A percentile compares a stretch with the other conserved stretches of the same genome.
phyloP scores from a whole-genome alignment of 345 rosid genomes.

The Euphorbia lathyris region DNA sequence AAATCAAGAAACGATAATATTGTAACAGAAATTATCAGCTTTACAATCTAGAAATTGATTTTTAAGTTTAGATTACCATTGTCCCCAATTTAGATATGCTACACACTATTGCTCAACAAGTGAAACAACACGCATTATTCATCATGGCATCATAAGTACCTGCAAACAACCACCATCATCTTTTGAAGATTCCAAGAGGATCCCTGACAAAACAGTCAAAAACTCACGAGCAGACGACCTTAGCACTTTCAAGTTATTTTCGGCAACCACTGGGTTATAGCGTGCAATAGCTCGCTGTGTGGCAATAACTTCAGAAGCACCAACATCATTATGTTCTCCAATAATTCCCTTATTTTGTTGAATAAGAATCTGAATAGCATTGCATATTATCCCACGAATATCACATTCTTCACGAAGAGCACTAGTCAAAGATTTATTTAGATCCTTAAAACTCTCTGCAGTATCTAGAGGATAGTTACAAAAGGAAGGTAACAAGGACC shows the following conservation, averaged over 20 bases:
- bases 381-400: conserved; percentile 67
- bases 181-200: conserved; percentile 60
- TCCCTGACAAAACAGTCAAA: conserved; percentile 55
- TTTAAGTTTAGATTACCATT: not conserved
- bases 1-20: not conserved
- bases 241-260: conserved; percentile 55
- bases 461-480: conserved; percentile 83
- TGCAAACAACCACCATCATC: conserved; percentile 92
- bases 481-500: conserved; percentile 94
- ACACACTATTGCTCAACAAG: not conserved
- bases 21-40: no score
- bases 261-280: conserved; percentile 53
- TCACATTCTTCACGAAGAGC: conserved; percentile 59
- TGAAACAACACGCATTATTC: not conserved
- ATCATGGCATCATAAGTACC: conserved; percentile 36
- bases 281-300: conserved; percentile 44
- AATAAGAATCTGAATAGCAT: conserved; percentile 63
- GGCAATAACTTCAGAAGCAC: conserved; percentile 40
- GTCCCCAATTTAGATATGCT: not conserved
- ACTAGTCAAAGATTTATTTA: conserved; percentile 42
- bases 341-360: conserved; percentile 61
- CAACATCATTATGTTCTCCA: conserved; percentile 39
- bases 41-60: no score
- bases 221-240: conserved; percentile 58
- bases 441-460: conserved; percentile 65